These are phyloP conservation scores for Larix kaempferi DNA, from an alignment of 75 land plant genomes.

Conservation along the genomic window DNA sequence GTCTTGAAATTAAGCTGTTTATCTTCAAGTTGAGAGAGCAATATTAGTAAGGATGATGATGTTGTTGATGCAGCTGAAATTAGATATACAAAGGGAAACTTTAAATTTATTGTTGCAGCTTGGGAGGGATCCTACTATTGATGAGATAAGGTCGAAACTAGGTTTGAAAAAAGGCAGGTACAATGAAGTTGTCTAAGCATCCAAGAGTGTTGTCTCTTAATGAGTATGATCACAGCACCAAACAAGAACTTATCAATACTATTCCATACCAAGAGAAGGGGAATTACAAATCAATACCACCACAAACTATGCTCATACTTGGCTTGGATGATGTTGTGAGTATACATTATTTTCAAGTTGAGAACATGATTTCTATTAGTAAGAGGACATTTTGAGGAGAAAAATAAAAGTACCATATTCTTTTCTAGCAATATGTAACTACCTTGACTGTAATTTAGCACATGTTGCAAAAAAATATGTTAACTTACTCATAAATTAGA, in stretches of 20 bases:
- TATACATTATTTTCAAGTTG: neutral
- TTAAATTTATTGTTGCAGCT: constrained; percentile 48
- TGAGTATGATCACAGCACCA: constrained; percentile 46
- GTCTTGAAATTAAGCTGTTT: no score
- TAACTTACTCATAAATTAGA: no score
- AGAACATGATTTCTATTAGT: no score
- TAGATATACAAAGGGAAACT: constrained; percentile 64
- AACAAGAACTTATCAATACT: constrained; percentile 60
- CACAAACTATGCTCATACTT: constrained; percentile 68
- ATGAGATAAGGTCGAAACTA: constrained; percentile 52
- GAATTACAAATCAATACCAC: constrained; percentile 8
- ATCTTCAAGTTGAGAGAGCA: no score
- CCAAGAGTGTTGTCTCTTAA: constrained; percentile 59
- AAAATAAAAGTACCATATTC: neutral
- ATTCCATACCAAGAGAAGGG: constrained; percentile 2
- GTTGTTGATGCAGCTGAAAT: constrained; percentile 50
- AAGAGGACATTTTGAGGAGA: neutral
- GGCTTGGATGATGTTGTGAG: constrained; percentile 96
- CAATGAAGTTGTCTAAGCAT: constrained; percentile 61
- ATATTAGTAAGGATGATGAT: neutral
- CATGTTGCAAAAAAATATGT: no score
- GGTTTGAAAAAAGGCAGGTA: constrained; percentile 66
- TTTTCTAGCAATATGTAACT: neutral
- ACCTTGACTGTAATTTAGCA: no score
- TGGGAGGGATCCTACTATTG: constrained; percentile 62